Conservation (phyloP, 2,329 filamentous ascomycete genomes). For the Fusarium decemcellulare region DNA sequence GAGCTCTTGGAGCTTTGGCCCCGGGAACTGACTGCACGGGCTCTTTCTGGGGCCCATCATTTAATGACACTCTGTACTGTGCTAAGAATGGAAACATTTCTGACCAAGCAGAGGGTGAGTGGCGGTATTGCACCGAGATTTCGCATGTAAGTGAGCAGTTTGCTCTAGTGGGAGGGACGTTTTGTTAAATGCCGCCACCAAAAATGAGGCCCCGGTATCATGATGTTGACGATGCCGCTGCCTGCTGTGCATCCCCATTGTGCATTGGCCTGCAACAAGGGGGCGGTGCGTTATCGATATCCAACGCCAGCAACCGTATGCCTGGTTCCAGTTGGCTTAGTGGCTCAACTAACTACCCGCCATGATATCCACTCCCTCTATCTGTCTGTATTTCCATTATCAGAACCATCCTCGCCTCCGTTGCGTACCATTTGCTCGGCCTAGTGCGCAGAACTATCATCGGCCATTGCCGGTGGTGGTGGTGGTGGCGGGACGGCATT, state of each 20-base stretch:
- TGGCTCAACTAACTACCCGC: background rate
- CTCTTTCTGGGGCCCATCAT: background rate
- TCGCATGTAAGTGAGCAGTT: constrained; percentile 7
- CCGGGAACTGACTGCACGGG: background rate
- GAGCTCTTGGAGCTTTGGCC: constrained; percentile 31
- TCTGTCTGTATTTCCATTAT: background rate
- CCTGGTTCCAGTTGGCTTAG: background rate
- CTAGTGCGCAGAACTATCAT: too few relatives aligned
- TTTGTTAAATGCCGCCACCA: background rate
- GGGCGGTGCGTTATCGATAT: background rate
- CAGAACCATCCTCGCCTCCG: too few relatives aligned
- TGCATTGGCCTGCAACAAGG: too few relatives aligned
- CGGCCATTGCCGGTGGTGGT: too few relatives aligned
- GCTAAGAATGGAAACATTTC: constrained; percentile 1
- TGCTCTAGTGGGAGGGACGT: background rate
- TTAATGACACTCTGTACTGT: background rate
- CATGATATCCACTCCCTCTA: background rate
- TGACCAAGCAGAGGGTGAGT: background rate
- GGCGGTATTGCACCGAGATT: background rate
- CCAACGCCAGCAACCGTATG: background rate
- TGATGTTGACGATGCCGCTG: constrained; percentile 25
- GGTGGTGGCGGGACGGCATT: too few relatives aligned
- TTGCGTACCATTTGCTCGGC: too few relatives aligned
- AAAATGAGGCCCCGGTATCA: constrained; percentile 30
- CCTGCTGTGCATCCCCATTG: background rate